Conservation (phyloP, 139 green algal genomes). For the Micromonas pusilla region DNA sequence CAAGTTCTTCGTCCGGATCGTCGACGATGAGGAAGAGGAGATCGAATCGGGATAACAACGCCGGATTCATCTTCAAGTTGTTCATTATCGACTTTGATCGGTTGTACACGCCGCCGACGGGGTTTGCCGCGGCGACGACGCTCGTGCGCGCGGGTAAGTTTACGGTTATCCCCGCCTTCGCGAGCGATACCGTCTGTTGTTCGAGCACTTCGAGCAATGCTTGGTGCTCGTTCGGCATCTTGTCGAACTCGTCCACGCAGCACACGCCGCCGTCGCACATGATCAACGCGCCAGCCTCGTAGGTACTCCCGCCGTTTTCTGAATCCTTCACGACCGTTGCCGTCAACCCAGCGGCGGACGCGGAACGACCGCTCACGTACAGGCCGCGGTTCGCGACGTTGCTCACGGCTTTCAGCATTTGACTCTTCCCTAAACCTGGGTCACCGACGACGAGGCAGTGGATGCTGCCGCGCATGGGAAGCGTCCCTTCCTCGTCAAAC, state of each 20-base stretch:
- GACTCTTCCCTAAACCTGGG: conserved; percentile 53
- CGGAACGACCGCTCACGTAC: conserved; percentile 84
- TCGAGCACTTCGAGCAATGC: conserved; percentile 86
- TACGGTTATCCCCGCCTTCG: conserved; percentile 84
- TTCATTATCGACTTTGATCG: conserved; percentile 59
- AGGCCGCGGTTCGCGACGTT: conserved; percentile 65
- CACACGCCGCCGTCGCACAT: conserved; percentile 74
- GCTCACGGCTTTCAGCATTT: conserved; percentile 38
- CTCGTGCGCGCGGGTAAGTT: conserved; percentile 76
- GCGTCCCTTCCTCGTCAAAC: conserved; percentile 12
- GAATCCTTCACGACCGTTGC: conserved; percentile 56
- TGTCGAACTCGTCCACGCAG: conserved; percentile 95
- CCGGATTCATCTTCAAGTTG: conserved; percentile 71
- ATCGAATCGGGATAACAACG: conserved; percentile 87
- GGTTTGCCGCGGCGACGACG: conserved; percentile 89
- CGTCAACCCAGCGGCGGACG: conserved; percentile 69
- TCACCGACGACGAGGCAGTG: conserved; percentile 44
- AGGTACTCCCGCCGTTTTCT: conserved; percentile 35
- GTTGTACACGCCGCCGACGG: conserved; percentile 72
- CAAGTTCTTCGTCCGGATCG: background rate
- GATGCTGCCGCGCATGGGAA: conserved; percentile 28
- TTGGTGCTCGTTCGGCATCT: conserved; percentile 59
- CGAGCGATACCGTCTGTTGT: conserved; percentile 77
- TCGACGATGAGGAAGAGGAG: conserved; percentile 81
- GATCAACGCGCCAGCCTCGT: conserved; percentile 85